Evolutionary conservation across 2,329 filamentous ascomycete species (phyloP).

Genomic region (Canariomyces notabilis): DNA sequence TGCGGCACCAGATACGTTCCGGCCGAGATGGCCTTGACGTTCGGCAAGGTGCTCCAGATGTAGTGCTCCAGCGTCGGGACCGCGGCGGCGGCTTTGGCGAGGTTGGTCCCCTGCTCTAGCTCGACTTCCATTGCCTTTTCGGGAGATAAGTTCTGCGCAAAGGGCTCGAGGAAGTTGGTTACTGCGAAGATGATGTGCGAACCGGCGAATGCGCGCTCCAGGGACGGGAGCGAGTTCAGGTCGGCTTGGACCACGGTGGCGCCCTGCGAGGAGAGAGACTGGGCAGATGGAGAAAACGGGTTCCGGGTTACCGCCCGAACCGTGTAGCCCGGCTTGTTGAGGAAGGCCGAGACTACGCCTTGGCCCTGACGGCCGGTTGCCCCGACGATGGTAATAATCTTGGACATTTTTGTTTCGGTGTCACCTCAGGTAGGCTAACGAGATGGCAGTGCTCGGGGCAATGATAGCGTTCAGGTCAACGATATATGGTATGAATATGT

Average conservation of each 20-base stretch:
- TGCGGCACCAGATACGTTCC: constrained; percentile 23
- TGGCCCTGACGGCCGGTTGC: constrained; percentile 47
- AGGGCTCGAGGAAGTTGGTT: constrained; percentile 26
- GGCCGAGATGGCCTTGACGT: constrained; percentile 4
- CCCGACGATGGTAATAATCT: constrained; percentile 28
- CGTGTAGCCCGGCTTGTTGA: constrained; percentile 39
- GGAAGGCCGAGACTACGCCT: constrained; percentile 41
- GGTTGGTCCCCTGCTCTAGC: constrained; percentile 20
- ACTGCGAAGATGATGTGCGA: constrained; percentile 40
- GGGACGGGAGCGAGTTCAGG: constrained; percentile 33
- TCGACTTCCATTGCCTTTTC: constrained; percentile 19
- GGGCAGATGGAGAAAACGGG: constrained; percentile 35
- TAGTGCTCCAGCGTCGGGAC: constrained; percentile 19
- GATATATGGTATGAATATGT: too few relatives aligned
- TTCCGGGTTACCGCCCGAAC: constrained; percentile 46
- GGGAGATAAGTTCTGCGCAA: constrained; percentile 9
- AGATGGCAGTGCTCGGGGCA: too few relatives aligned
- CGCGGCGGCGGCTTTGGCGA: constrained; percentile 20
- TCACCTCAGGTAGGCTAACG: too few relatives aligned
- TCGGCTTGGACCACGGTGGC: constrained; percentile 42
- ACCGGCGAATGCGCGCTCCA: constrained; percentile 36
- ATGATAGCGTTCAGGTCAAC: too few relatives aligned
- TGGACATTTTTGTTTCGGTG: too few relatives aligned
- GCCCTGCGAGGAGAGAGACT: constrained; percentile 36
- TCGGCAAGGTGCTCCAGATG: constrained; percentile 25